Evolutionary conservation across 345 rosid species (phyloP).

Genomic region (Lumnitzera racemosa): DNA sequence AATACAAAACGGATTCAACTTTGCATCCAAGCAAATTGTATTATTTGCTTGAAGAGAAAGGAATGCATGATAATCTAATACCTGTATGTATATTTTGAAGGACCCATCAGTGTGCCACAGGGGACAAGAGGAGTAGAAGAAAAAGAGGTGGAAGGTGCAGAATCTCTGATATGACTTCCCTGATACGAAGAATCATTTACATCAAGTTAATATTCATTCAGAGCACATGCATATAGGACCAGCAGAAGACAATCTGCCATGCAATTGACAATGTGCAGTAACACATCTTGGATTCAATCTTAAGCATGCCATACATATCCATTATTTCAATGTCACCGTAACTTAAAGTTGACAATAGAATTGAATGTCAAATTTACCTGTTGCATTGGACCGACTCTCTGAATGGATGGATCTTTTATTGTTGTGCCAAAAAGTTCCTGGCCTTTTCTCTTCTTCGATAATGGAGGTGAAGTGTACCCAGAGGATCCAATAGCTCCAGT

Average conservation of each 20-base stretch:
- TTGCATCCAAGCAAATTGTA: constrained; percentile 3
- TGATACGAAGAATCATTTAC: constrained; percentile 19
- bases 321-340: not conserved
- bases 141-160: constrained; percentile 36
- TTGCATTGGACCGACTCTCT: constrained; percentile 55
- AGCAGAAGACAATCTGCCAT: not conserved
- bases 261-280: too few relatives aligned
- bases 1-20: constrained; percentile 28
- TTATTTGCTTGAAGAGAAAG: not conserved
- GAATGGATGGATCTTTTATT: constrained; percentile 51
- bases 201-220: constrained; percentile 3
- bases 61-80: constrained; percentile 17
- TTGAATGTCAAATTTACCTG: constrained; percentile 42
- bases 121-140: constrained; percentile 42
- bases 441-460: constrained; percentile 76
- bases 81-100: constrained; percentile 85
- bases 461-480: constrained; percentile 72
- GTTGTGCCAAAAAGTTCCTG: constrained; percentile 64
- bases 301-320: not conserved
- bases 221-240: not conserved
- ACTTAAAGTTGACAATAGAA: not conserved
- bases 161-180: constrained; percentile 50
- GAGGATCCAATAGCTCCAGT: constrained; percentile 98
- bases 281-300: too few relatives aligned
- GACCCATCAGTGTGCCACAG: constrained; percentile 32